These are phyloP conservation scores for Talaromyces liani DNA, from an alignment of 495 filamentous ascomycete genomes.

Conservation along the genomic window DNA sequence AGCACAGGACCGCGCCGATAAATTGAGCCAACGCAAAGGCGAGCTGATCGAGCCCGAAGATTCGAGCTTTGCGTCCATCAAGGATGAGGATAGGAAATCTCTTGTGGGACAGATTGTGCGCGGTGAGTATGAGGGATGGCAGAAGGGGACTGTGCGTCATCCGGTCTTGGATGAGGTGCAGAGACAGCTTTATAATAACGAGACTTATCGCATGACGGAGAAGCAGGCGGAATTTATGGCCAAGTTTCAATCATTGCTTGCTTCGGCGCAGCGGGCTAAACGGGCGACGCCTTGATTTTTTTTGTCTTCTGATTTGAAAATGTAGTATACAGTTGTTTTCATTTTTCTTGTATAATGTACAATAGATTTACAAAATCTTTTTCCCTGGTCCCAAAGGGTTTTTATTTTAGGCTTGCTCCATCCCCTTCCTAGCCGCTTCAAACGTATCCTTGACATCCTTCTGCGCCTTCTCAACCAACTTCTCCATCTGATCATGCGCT, in stretches of 20 bases:
- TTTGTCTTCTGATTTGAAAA: neutral
- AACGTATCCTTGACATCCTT: constrained; percentile 60
- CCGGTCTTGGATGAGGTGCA: constrained; percentile 22
- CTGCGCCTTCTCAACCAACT: constrained; percentile 61
- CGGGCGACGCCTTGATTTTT: neutral
- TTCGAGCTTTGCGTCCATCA: constrained; percentile 35
- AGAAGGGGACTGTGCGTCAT: neutral
- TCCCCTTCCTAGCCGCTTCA: constrained; percentile 54
- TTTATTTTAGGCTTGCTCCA: constrained; percentile 39
- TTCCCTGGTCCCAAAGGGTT: neutral
- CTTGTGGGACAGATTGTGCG: constrained; percentile 70
- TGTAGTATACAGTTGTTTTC: constrained; percentile 9
- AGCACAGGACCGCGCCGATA: constrained; percentile 30
- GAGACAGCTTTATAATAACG: constrained; percentile 36
- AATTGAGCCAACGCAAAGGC: constrained; percentile 33
- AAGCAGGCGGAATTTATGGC: constrained; percentile 33
- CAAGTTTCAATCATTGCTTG: constrained; percentile 37
- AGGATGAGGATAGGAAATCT: constrained; percentile 48
- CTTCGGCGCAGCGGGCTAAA: constrained; percentile 23
- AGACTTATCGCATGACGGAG: constrained; percentile 34
- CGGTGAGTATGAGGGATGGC: constrained; percentile 26
- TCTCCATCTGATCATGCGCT: constrained; percentile 63
- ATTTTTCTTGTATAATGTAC: constrained; percentile 2
- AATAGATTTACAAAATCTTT: constrained; percentile 20
- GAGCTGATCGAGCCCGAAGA: constrained; percentile 29